phyloP scores from a whole-genome alignment of 2,329 filamentous ascomycete genomes.

The Didymella pinodella region DNA sequence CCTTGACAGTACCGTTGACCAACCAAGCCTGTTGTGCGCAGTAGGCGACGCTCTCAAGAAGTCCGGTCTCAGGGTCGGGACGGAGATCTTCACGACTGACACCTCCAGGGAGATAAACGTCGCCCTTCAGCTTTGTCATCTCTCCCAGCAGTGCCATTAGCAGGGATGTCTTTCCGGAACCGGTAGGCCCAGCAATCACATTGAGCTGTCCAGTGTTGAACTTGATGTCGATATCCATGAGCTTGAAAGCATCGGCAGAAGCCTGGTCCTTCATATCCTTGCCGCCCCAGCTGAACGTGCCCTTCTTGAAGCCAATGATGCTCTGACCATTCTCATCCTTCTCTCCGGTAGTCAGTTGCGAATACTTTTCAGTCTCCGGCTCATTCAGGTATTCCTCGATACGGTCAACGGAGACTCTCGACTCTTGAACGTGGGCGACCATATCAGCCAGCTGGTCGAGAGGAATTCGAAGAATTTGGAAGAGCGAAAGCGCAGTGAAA shows the following conservation, averaged over 20 bases:
- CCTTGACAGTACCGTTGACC: constrained; percentile 92
- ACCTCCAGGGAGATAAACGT: constrained; percentile 84
- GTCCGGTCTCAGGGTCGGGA: constrained; percentile 80
- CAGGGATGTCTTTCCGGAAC: constrained; percentile 93
- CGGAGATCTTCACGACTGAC: constrained; percentile 84
- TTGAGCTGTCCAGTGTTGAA: constrained; percentile 90
- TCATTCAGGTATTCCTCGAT: constrained; percentile 93
- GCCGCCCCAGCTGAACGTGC: constrained; percentile 88
- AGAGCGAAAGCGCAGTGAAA: constrained; percentile 95
- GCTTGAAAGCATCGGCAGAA: constrained; percentile 71
- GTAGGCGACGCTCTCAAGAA: constrained; percentile 93
- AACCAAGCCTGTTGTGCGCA: constrained; percentile 98
- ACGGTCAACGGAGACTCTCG: constrained; percentile 95
- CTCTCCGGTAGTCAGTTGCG: constrained; percentile 77
- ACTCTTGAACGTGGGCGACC: constrained; percentile 97
- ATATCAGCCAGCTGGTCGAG: constrained; percentile 97
- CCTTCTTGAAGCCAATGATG: constrained; percentile 83
- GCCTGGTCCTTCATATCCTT: constrained; percentile 62
- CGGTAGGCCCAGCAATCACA: constrained; percentile 90
- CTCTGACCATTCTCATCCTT: constrained; percentile 72
- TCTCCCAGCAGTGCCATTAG: constrained; percentile 96
- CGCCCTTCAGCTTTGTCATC: constrained; percentile 85
- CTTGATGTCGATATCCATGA: constrained; percentile 82
- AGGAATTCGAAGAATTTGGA: constrained; percentile 90
- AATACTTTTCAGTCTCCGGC: constrained; percentile 95